Base-by-base conservation (phyloP, 768 basidiomycete genomes). In the Lanmaoa rubissima region DNA sequence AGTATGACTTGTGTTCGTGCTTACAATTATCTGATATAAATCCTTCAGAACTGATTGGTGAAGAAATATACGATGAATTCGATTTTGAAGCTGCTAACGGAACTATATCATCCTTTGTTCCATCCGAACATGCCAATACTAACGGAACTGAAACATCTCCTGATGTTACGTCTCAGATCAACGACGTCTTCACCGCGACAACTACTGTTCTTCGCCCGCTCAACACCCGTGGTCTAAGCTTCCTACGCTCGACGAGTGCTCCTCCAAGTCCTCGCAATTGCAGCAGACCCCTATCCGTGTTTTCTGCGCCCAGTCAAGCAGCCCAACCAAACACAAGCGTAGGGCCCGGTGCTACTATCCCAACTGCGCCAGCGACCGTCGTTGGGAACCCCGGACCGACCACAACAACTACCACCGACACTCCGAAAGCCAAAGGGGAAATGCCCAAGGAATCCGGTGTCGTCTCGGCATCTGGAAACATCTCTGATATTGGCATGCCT, bases 41-140 rank as follows among this genome's bases (percentile, higher is more conserved):
- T 17, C n/a, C 16, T 48, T 35, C 63, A 91, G 93, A 94, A 67
- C 79, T 95, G 12, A 94, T 95, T 53, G 93, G 93, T 14, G 92
- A 94, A 73, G 93, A 94, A 65, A 94, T 95, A 51, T 92, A 90
- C 58, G 92, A 94, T 65, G 93, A 94, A 73, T 94, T 91, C 67
- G 92, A 94, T 65, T 80, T 82, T 12, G 83, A 90, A 70, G 90
- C 88, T 41, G 82, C 82, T n/a, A 82, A 78, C 59, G 82, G 80
- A 78, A 65, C 82, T 68, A 65, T 78, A 59, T 77, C 73, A 21
- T 74, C 66, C 52, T 81, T 72, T 65, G 75, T 74, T 58, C 72
- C 73, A 31, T 69, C 71, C 34, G 69, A 69, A 48, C 47, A 58
- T 61, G 58, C 66, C 56, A 54, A 42, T 72, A 73, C 59, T 70